A percentile compares a stretch with the other conserved stretches of the same genome.
These are phyloP conservation scores for Aspergillus panamensis DNA, from an alignment of 495 filamentous ascomycete genomes.

Conservation along the genomic window DNA sequence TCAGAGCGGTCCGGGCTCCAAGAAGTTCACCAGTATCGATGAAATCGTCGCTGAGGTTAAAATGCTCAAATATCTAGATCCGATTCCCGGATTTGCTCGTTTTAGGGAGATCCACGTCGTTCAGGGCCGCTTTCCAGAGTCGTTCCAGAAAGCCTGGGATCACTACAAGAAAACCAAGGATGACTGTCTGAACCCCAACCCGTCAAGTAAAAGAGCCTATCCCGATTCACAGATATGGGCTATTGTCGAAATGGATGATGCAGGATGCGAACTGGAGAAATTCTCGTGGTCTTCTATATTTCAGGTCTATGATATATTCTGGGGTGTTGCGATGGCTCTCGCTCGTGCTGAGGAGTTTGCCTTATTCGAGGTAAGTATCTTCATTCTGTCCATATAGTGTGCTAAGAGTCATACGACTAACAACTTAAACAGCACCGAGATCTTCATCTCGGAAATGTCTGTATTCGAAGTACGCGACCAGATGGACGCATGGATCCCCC, in stretches of 20 bases:
- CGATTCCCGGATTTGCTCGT: conserved; percentile 86
- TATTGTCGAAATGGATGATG: conserved; percentile 84
- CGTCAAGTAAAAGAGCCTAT: conserved; percentile 55
- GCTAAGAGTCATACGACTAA: conserved; percentile 2
- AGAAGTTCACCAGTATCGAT: conserved; percentile 46
- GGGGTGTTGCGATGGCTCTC: conserved; percentile 72
- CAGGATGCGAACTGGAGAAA: conserved; percentile 71
- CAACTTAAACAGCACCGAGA: conserved; percentile 62
- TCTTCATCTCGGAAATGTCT: conserved; percentile 84
- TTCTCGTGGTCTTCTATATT: conserved; percentile 51
- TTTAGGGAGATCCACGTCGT: conserved; percentile 77
- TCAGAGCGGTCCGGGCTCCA: conserved; percentile 42
- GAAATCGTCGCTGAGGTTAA: conserved; percentile 64
- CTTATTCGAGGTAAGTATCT: conserved; percentile 62
- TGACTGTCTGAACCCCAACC: conserved; percentile 62
- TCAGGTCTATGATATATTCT: conserved; percentile 81
- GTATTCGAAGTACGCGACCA: conserved; percentile 52
- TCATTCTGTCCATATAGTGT: not conserved
- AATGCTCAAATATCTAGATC: conserved; percentile 71
- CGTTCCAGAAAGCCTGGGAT: conserved; percentile 65
- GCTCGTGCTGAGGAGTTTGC: conserved; percentile 69
- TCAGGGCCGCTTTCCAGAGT: conserved; percentile 60
- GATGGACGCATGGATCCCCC: conserved; percentile 36
- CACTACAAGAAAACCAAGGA: conserved; percentile 55
- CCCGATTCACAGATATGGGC: conserved; percentile 68